Conservation (phyloP, 2,329 filamentous ascomycete species). For the Pseudocercospora fuligena region DNA sequence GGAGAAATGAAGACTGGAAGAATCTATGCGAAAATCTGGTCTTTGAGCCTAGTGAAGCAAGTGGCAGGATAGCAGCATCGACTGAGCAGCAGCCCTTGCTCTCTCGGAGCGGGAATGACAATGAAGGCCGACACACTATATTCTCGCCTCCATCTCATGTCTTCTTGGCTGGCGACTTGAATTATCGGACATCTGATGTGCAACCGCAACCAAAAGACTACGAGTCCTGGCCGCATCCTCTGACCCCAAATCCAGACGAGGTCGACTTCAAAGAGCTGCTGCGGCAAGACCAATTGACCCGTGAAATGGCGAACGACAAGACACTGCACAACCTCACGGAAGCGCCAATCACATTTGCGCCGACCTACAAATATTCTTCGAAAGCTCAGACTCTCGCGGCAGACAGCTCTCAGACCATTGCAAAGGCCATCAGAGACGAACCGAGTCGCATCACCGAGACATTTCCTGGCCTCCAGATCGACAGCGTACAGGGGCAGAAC, state of each 20-base stretch:
- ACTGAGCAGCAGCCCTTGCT: slow-evolving; percentile 28
- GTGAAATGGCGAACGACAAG: slow-evolving; percentile 69
- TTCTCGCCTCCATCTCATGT: slow-evolving; percentile 77
- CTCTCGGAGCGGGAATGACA: neutral
- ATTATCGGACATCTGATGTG: slow-evolving; percentile 81
- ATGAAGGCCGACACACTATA: slow-evolving; percentile 49
- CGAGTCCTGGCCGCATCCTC: slow-evolving; percentile 65
- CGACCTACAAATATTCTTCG: slow-evolving; percentile 87
- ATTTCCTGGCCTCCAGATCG: slow-evolving; percentile 21
- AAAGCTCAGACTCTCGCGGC: slow-evolving; percentile 39
- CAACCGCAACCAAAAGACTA: slow-evolving; percentile 63
- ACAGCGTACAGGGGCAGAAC: slow-evolving; percentile 29
- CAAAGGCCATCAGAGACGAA: slow-evolving; percentile 14
- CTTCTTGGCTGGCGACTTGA: slow-evolving; percentile 89
- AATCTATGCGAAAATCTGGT: slow-evolving; percentile 79
- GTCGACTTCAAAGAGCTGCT: slow-evolving; percentile 72
- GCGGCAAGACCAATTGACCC: slow-evolving; percentile 75
- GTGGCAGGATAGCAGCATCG: slow-evolving; percentile 29
- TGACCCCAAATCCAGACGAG: slow-evolving; percentile 56
- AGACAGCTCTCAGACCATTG: slow-evolving; percentile 32
- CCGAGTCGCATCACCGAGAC: slow-evolving; percentile 44
- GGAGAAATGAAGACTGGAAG: slow-evolving; percentile 87
- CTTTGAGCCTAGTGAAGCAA: slow-evolving; percentile 54
- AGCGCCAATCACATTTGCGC: slow-evolving; percentile 76
- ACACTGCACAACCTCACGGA: slow-evolving; percentile 81